These are phyloP conservation scores for Fusarium phyllophilum DNA, from an alignment of 2,329 filamentous ascomycete genomes.

Conservation along the genomic window DNA sequence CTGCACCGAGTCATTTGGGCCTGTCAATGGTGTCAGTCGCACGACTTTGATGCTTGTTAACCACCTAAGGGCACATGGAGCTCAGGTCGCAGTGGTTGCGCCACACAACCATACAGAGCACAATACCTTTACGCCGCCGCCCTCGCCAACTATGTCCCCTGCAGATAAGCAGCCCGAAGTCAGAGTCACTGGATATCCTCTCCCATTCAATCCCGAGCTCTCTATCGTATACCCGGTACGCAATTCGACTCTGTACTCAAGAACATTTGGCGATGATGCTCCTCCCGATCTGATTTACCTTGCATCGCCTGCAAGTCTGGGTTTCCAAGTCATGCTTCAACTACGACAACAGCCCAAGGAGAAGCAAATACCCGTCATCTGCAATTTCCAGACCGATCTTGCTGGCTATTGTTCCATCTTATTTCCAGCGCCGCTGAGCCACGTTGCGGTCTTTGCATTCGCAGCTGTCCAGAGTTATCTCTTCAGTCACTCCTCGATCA, in stretches of 20 bases:
- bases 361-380: slow-evolving; percentile 67
- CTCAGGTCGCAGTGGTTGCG: slow-evolving; percentile 73
- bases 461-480: slow-evolving; percentile 72
- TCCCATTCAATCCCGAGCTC: slow-evolving; percentile 77
- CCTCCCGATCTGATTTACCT: slow-evolving; percentile 75
- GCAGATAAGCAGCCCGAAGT: slow-evolving; percentile 58
- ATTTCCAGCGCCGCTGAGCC: slow-evolving; percentile 71
- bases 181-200: slow-evolving; percentile 70
- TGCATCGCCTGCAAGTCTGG: slow-evolving; percentile 74
- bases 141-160: slow-evolving; percentile 47
- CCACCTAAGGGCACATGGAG: slow-evolving; percentile 72
- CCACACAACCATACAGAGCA: slow-evolving; percentile 66
- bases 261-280: slow-evolving; percentile 63
- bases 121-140: slow-evolving; percentile 63
- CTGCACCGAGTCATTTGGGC: slow-evolving; percentile 77
- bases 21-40: slow-evolving; percentile 77
- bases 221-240: slow-evolving; percentile 76
- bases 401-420: slow-evolving; percentile 75
- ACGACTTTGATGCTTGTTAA: slow-evolving; percentile 76
- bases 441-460: slow-evolving; percentile 70
- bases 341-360: slow-evolving; percentile 66
- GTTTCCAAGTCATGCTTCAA: slow-evolving; percentile 78
- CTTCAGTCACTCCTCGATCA: slow-evolving; percentile 69
- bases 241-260: slow-evolving; percentile 67
- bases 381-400: slow-evolving; percentile 79